phyloP scores from a whole-genome alignment of 1,284 basidiomycete species.

The Puccinia horiana region DNA sequence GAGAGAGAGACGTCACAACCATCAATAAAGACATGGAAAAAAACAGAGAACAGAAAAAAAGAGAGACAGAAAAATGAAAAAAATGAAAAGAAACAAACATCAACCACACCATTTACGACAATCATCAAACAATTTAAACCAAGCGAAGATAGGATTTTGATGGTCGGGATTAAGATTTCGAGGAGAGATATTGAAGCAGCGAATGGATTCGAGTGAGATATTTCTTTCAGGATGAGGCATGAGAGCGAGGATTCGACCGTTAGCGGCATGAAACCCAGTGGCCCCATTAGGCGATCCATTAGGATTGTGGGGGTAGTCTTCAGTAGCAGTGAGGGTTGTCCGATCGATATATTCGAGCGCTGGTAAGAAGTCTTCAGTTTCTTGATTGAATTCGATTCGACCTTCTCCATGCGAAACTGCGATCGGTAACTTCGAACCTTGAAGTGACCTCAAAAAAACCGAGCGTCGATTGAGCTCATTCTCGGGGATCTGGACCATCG shows the following conservation, averaged over 20 bases:
- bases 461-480: constrained; percentile 60
- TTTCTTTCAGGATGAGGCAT: constrained; percentile 96
- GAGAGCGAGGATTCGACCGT: constrained; percentile 83
- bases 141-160: constrained; percentile 57
- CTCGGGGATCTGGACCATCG: constrained; percentile 71
- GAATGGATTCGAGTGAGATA: constrained; percentile 70
- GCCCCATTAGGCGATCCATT: constrained; percentile 87
- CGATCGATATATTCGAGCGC: constrained; percentile 76
- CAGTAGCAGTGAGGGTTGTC: constrained; percentile 67
- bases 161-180: constrained; percentile 2
- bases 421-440: constrained; percentile 80
- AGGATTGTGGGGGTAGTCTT: constrained; percentile 86
- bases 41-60: not conserved
- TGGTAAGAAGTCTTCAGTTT: constrained; percentile 62
- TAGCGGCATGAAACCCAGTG: constrained; percentile 80
- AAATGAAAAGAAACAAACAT: not conserved
- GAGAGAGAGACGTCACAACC: not conserved
- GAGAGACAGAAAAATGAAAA: not conserved
- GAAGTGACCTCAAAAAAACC: constrained; percentile 87
- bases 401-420: constrained; percentile 97
- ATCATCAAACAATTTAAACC: constrained; percentile 48
- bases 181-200: constrained; percentile 65
- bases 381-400: constrained; percentile 68
- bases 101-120: constrained; percentile 41
- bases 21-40: not conserved